phyloP scores from a whole-genome alignment of 2,329 filamentous ascomycete species.

The Emergomyces orientalis region DNA sequence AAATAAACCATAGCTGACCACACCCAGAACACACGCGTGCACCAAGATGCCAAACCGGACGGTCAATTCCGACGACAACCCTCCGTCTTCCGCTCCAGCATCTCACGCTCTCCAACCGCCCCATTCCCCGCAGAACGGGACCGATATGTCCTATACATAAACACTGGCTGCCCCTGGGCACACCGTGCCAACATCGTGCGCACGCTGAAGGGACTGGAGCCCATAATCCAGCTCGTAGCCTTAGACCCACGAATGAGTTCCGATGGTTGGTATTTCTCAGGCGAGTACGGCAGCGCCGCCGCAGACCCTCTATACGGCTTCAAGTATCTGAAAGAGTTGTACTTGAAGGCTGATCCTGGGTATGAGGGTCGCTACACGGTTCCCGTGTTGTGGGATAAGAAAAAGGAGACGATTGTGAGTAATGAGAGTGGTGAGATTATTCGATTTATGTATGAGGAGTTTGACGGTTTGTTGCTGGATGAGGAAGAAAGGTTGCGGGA shows the following conservation, averaged over 20 bases:
- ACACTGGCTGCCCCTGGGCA: slow-evolving; percentile 56
- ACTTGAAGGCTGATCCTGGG: slow-evolving; percentile 58
- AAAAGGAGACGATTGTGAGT: slow-evolving; percentile 64
- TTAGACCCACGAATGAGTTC: slow-evolving; percentile 31
- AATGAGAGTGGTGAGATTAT: slow-evolving; percentile 86
- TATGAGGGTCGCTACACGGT: slow-evolving; percentile 73
- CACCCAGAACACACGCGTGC: slow-evolving; percentile 13
- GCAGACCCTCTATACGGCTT: slow-evolving; percentile 64
- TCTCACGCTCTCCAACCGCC: slow-evolving; percentile 45
- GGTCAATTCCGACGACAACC: slow-evolving; percentile 47
- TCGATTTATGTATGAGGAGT: slow-evolving; percentile 69
- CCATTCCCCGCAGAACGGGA: slow-evolving; percentile 50
- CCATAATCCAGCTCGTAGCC: slow-evolving; percentile 41
- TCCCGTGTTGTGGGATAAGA: slow-evolving; percentile 72
- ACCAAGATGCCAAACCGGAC: slow-evolving; percentile 35
- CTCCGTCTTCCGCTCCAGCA: slow-evolving; percentile 47
- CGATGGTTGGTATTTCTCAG: slow-evolving; percentile 67
- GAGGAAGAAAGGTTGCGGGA: slow-evolving; percentile 46
- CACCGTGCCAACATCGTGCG: slow-evolving; percentile 43
- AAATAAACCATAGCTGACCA: not conserved
- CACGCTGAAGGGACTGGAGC: slow-evolving; percentile 43
- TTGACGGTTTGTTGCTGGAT: slow-evolving; percentile 54
- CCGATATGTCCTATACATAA: slow-evolving; percentile 54
- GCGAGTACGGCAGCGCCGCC: slow-evolving; percentile 45
- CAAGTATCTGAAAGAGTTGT: slow-evolving; percentile 62